These are phyloP conservation scores for Gossypium australe DNA, from an alignment of 345 rosid genomes.

Conservation along the genomic window DNA sequence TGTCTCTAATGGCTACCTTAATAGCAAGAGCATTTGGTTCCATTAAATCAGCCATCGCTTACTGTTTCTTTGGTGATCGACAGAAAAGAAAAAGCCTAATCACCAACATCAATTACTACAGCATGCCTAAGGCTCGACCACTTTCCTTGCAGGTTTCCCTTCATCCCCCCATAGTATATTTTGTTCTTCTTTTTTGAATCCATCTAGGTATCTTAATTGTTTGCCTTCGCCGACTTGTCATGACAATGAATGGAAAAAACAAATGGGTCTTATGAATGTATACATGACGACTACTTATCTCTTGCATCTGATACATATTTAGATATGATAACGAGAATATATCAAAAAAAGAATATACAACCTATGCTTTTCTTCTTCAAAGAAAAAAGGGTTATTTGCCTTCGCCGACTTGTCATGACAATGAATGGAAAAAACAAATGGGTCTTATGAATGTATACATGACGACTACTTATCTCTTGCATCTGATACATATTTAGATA, in stretches of 20 bases:
- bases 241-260: not conserved
- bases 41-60: constrained; percentile 47
- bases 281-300: too few relatives aligned
- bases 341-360: too few relatives aligned
- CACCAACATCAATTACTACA: constrained; percentile 22
- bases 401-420: not conserved
- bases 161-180: not conserved
- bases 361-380: not conserved
- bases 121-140: constrained; percentile 69
- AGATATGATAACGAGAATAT: too few relatives aligned
- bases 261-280: not conserved
- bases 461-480: too few relatives aligned
- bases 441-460: too few relatives aligned
- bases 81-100: constrained; percentile 10
- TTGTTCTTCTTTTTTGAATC: not conserved
- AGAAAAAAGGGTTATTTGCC: not conserved
- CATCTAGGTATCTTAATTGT: constrained; percentile 3
- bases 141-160: constrained; percentile 81
- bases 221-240: not conserved
- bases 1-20: constrained; percentile 36
- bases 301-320: too few relatives aligned
- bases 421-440: not conserved
- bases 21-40: constrained; percentile 43
- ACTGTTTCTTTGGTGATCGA: constrained; percentile 51
- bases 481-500: too few relatives aligned